These are phyloP conservation scores for Fusarium phyllophilum DNA, from an alignment of 2,329 filamentous ascomycete species.

Conservation along the genomic window DNA sequence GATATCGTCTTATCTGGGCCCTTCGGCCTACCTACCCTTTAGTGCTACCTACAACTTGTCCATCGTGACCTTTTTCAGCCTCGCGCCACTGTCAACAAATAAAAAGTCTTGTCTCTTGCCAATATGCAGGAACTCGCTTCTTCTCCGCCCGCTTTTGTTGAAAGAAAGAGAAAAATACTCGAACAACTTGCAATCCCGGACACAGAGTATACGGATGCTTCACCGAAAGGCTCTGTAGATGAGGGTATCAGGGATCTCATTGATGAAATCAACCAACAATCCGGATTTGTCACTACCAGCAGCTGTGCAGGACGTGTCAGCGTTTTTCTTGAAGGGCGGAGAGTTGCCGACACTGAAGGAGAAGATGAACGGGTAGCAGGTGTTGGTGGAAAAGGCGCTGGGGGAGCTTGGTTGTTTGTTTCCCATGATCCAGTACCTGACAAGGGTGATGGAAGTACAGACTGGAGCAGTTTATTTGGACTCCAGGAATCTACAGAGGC, in stretches of 20 bases:
- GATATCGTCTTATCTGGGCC: conserved; percentile 22
- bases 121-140: conserved; percentile 46
- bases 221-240: conserved; percentile 90
- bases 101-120: conserved; percentile 22
- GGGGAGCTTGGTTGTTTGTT: conserved; percentile 86
- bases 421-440: conserved; percentile 77
- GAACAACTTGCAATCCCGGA: conserved; percentile 74
- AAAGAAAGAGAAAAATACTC: conserved; percentile 79
- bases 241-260: conserved; percentile 81
- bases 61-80: conserved; percentile 38
- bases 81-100: conserved; percentile 35
- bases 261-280: conserved; percentile 76
- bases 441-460: conserved; percentile 41
- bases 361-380: conserved; percentile 59
- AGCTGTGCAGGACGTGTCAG: conserved; percentile 90
- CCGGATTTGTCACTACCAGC: conserved; percentile 88
- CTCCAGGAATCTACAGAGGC: conserved; percentile 41
- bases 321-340: conserved; percentile 85
- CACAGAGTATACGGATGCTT: conserved; percentile 80
- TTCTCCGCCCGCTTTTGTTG: conserved; percentile 57
- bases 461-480: conserved; percentile 47
- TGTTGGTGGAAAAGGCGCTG: conserved; percentile 85
- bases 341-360: conserved; percentile 44
- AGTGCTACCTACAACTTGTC: background rate
- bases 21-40: conserved; percentile 10